These are phyloP conservation scores for Tetrapyrgos nigripes DNA, from an alignment of 1,284 basidiomycete species.

Conservation along the genomic window DNA sequence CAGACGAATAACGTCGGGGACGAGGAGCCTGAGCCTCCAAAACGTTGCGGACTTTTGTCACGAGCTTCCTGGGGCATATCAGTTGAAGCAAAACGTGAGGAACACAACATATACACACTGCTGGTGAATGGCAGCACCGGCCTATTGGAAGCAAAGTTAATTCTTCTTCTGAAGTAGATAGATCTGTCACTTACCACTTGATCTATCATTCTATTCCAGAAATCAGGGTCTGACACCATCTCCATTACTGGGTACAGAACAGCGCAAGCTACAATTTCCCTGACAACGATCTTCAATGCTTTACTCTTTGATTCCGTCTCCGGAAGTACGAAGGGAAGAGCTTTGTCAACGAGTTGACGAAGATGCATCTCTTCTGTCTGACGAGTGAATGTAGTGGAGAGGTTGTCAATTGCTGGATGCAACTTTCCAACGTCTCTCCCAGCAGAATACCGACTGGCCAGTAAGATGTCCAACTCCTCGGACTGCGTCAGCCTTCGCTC, in stretches of 20 bases:
- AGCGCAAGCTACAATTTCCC: conserved; percentile 86
- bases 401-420: conserved; percentile 84
- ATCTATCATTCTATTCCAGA: conserved; percentile 94
- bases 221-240: conserved; percentile 93
- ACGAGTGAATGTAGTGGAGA: conserved; percentile 87
- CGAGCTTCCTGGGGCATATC: conserved; percentile 63
- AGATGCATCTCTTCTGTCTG: conserved; percentile 91
- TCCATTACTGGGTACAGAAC: conserved; percentile 90
- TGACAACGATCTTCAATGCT: conserved; percentile 73
- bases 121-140: conserved; percentile 88
- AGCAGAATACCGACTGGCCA: conserved; percentile 78
- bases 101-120: conserved; percentile 61
- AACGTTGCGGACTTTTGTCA: conserved; percentile 84
- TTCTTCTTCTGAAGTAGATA: conserved; percentile 4
- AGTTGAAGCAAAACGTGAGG: background rate
- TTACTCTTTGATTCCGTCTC: conserved; percentile 76
- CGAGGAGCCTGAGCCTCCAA: conserved; percentile 79
- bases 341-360: conserved; percentile 69
- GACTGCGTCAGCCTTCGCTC: conserved; percentile 83
- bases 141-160: conserved; percentile 50
- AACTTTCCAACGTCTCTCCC: conserved; percentile 64
- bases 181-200: conserved; percentile 63
- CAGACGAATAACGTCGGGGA: conserved; percentile 39
- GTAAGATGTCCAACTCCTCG: conserved; percentile 84
- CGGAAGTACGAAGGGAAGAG: conserved; percentile 78